A percentile compares a stretch with the other conserved stretches of the same genome.
Conservation (phyloP, 1,284 basidiomycete genomes). For the Athelia psychrophila region DNA sequence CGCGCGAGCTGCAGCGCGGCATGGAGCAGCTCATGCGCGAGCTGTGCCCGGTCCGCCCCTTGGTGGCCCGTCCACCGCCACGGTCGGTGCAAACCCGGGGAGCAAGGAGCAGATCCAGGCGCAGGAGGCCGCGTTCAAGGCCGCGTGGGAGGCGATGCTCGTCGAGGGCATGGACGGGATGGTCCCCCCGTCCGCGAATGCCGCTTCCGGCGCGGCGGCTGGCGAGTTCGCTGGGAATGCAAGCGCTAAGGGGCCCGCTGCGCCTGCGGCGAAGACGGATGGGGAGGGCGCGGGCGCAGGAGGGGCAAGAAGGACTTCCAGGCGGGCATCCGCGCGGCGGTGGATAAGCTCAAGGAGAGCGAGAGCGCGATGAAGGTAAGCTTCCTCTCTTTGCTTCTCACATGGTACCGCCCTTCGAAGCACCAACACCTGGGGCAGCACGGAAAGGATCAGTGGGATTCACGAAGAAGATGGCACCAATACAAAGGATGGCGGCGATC, state of each 20-base stretch:
- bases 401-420: conserved; percentile 77
- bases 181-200: conserved; percentile 9
- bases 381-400: conserved; percentile 61
- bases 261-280: conserved; percentile 11
- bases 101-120: conserved; percentile 33
- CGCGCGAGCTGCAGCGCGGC: conserved; percentile 32
- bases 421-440: too few species aligned
- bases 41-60: conserved; percentile 22
- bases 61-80: conserved; percentile 27
- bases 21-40: conserved; percentile 87
- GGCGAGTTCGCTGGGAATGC: conserved; percentile 8
- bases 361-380: background rate
- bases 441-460: too few species aligned
- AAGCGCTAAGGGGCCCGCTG: conserved; percentile 15
- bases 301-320: conserved; percentile 27
- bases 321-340: conserved; percentile 14
- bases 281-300: conserved; percentile 7
- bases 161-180: conserved; percentile 63
- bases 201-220: background rate
- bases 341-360: conserved; percentile 1
- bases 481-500: too few species aligned
- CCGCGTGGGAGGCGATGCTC: conserved; percentile 77
- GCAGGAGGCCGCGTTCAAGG: conserved; percentile 47
- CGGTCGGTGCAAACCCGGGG: conserved; percentile 8
- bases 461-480: too few species aligned